Percentiles rank a stretch among this genome's conserved stretches.
These are phyloP conservation scores for Pyrenophora teres DNA, from an alignment of 2,329 filamentous ascomycete genomes.

Conservation along the genomic window DNA sequence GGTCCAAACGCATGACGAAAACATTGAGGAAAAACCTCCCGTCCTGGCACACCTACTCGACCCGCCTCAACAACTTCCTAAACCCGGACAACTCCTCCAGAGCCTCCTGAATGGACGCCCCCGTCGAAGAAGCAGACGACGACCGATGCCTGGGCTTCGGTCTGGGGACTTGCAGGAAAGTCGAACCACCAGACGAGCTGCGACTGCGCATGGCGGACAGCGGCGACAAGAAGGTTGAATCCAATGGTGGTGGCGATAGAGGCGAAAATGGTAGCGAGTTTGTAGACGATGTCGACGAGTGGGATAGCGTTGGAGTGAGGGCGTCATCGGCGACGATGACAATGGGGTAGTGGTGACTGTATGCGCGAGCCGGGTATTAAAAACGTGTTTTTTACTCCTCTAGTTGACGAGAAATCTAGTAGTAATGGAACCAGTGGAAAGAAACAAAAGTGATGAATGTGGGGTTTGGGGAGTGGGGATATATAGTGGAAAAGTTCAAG, in stretches of 20 bases:
- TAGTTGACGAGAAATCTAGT: no score
- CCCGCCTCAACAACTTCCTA: slow-evolving; percentile 9
- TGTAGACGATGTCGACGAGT: slow-evolving; percentile 17
- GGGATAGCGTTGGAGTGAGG: slow-evolving; percentile 16
- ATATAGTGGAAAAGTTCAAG: no score
- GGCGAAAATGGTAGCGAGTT: slow-evolving; percentile 7
- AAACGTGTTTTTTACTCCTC: slow-evolving; percentile 4
- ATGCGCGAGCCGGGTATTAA: slow-evolving; percentile 24
- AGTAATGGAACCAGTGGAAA: not conserved
- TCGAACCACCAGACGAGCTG: slow-evolving; percentile 3
- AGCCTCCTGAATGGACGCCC: slow-evolving; percentile 1
- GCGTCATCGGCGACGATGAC: not conserved
- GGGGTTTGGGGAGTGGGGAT: no score
- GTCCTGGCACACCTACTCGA: no score
- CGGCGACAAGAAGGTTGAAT: not conserved
- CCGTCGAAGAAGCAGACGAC: slow-evolving; percentile 8
- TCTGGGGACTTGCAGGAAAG: slow-evolving; percentile 9
- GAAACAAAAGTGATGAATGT: not conserved
- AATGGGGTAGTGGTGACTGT: slow-evolving; percentile 3
- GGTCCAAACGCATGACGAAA: no score
- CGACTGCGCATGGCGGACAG: slow-evolving; percentile 7
- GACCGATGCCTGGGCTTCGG: slow-evolving; percentile 6
- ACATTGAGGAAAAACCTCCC: not conserved
- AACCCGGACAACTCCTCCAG: slow-evolving; percentile 16
- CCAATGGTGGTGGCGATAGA: slow-evolving; percentile 4